Percentiles rank a stretch among this genome's conserved stretches.
These are phyloP conservation scores for Rhizomucor pusillus DNA, from an alignment of 371 early-diverging fungal species.

Conservation along the genomic window DNA sequence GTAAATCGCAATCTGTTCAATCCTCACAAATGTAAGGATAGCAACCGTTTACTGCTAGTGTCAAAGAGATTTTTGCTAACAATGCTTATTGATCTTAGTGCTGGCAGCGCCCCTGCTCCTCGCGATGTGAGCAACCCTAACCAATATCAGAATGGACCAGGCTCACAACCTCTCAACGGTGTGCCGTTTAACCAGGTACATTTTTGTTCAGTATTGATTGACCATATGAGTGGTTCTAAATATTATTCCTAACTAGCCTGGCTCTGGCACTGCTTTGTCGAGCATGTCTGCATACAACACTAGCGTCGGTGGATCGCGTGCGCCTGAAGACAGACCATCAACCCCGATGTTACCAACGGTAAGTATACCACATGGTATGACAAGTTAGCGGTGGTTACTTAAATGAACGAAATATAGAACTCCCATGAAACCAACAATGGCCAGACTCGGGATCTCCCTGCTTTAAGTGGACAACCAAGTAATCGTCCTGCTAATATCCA, in stretches of 20 bases:
- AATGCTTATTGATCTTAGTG: slow-evolving; percentile 16
- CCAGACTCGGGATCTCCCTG: slow-evolving; percentile 43
- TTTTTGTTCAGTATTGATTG: neutral
- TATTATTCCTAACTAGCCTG: slow-evolving; percentile 20
- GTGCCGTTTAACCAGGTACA: slow-evolving; percentile 24
- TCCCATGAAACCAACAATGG: slow-evolving; percentile 27
- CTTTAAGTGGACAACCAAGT: slow-evolving; percentile 23
- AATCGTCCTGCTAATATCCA: slow-evolving; percentile 33
- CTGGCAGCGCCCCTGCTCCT: slow-evolving; percentile 55
- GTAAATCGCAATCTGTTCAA: slow-evolving; percentile 71
- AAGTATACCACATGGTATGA: neutral
- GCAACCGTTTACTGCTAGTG: neutral
- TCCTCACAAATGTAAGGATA: slow-evolving; percentile 67
- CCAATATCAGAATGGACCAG: slow-evolving; percentile 39
- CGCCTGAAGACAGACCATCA: slow-evolving; percentile 24
- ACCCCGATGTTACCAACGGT: slow-evolving; percentile 31
- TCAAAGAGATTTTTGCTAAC: neutral
- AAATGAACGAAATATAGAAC: neutral
- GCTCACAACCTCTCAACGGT: slow-evolving; percentile 31
- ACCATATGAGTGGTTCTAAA: neutral
- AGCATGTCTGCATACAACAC: slow-evolving; percentile 41
- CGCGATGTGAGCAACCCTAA: slow-evolving; percentile 63
- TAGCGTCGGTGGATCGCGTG: slow-evolving; percentile 10
- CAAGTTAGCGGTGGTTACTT: slow-evolving; percentile 1
- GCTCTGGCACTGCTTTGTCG: slow-evolving; percentile 30